Evolutionary conservation across 2,329 filamentous ascomycete genomes (phyloP), one percentile per base, ranked within the genome.

Genomic region (Cadophora gregata): DNA sequence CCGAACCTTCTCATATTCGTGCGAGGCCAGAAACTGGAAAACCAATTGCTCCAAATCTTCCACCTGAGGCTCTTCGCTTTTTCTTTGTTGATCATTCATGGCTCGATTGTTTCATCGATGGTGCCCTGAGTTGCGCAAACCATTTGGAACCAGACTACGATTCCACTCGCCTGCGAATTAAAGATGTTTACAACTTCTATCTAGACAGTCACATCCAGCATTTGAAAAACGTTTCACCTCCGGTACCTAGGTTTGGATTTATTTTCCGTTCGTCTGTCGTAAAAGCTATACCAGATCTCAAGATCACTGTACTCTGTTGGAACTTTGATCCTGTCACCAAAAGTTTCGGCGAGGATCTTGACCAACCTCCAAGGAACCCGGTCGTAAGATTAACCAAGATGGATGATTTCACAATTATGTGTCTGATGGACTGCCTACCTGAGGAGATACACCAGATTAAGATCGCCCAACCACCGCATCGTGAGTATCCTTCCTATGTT

Each of bases 11-110:
- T 0, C 69, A 78, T 42, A 55, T 55, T 31, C 19, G 36, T n/a
- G 45, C 47, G 3, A 9, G 42, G 19, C 63, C 63, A 55, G 36
- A 36, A 10, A 5, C 31, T 14, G 62, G 27, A 10, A 58, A 48
- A 12, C 12, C 53, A 19, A 50, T 42, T 24, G 42, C 19, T 24
- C 47, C 56, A 33, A 63, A 65, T 19, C 70, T 84, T 0, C 77
- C 72, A 0, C 51, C 42, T 4, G 82, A 84, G 67, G 76, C 64
- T 10, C 59, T 84, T 0, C 76, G 80, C 0, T 81, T 83, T 74
- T 84, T 84, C 73, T 65, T 76, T 42, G 80, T 84, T 12, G 82
- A 85, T 62, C 27, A 64, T 0, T 77, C 77, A 61, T 84, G 82
- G 82, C 68, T 79, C 0, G 79, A 81, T 53, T 77, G 76, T 7